Evolutionary conservation across 176 grass and related monocot species (phyloP), one percentile per base, ranked within the genome.

Genomic region (Tuctoria greenei): DNA sequence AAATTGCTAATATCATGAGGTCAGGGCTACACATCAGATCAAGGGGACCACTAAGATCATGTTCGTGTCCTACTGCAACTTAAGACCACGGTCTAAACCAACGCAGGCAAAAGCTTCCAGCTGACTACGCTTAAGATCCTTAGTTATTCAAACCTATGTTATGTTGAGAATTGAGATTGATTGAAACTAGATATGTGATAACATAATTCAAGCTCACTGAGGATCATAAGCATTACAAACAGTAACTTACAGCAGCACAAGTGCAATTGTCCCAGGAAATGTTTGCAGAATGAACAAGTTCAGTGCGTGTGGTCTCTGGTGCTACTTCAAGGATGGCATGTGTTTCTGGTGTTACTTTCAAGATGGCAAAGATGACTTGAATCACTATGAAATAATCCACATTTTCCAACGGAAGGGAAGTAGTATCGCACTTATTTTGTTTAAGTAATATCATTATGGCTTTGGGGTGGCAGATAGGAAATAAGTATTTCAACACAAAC

Each of bases 401-500:
- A 66, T 40, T 45, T 51, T 59, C 8, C 8, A 11, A 16, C 0
- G 34, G 52, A 77, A 38, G 61, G 44, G 7, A 66, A 25, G 44
- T 52, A 50, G 36, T 21, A 77, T 21, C 12, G 18, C 44, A 31
- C n/a, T 65, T 51, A 6, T 15, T 46, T 64, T 55, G 10, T 23
- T 39, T 4, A 35, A 57, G 69, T 64, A 84, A 36, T 64, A 67
- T 61, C 35, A 66, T 44, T 46, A 39, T 54, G 26, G 31, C 31
- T 31, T 31, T 59, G 69, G 81, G 75, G 55, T 44, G 86, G 71
- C 24, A 26, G 62, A 76, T 70, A 80, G 71, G 86, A 49, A 59
- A 83, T 23, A 66, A 66, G 47, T 65, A 34, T 75, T 74, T 83
- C 65, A 46, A 83, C 62, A 90, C 65, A 86, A 86, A 71, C 64